These are phyloP conservation scores for Cornus florida DNA, from an alignment of 148 eudicot genomes.

Conservation along the genomic window DNA sequence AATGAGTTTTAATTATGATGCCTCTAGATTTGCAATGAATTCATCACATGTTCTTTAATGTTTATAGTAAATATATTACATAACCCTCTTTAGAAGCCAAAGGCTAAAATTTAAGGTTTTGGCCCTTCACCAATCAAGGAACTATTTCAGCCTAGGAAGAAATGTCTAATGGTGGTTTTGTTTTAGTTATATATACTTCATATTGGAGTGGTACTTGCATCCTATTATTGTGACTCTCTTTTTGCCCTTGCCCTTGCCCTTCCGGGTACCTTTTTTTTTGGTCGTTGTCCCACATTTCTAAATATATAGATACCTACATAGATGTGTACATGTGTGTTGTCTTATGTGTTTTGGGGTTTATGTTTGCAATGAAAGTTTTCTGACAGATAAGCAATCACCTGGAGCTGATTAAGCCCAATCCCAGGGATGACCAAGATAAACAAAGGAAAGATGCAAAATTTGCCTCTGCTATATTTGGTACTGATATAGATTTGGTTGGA, in stretches of 20 bases:
- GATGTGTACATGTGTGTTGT: background rate
- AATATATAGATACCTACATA: too few species aligned
- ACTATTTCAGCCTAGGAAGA: background rate
- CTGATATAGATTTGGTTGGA: constrained; percentile 77
- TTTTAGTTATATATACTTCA: background rate
- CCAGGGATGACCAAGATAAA: constrained; percentile 79
- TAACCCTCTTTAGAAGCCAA: background rate
- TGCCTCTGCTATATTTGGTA: constrained; percentile 77
- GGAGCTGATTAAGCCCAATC: constrained; percentile 95
- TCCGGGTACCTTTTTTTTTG: too few species aligned
- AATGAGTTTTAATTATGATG: background rate
- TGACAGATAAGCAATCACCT: constrained; percentile 91
- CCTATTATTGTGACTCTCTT: too few species aligned
- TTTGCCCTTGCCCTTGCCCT: too few species aligned
- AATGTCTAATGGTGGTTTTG: background rate
- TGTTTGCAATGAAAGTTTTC: constrained; percentile 15
- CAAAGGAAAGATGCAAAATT: constrained; percentile 85
- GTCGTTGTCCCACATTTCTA: too few species aligned
- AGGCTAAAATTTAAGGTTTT: too few species aligned
- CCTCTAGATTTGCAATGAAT: background rate
- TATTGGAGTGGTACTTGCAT: background rate
- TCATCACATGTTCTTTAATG: background rate
- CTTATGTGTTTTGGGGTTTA: background rate
- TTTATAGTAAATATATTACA: background rate
- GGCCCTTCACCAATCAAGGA: background rate